Evolutionary conservation across 2,329 filamentous ascomycete species (phyloP).

Genomic region (Penicillium sp.): DNA sequence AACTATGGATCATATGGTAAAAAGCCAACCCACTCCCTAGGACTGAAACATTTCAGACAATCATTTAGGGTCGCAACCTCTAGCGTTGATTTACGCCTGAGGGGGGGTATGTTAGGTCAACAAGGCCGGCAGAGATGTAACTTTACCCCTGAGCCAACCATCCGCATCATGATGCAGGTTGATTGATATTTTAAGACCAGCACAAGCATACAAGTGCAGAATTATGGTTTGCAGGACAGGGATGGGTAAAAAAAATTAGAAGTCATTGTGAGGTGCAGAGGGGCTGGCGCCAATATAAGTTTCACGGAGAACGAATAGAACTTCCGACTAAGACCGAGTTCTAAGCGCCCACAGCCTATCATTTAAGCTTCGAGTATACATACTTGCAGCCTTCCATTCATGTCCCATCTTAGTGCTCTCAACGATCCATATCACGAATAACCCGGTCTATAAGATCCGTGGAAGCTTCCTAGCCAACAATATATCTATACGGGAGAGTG

Average conservation of each 20-base stretch:
- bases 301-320: conserved; percentile 5
- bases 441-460: conserved; percentile 4
- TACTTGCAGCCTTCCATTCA: neutral
- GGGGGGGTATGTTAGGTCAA: neutral
- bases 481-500: neutral
- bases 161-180: neutral
- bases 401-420: neutral
- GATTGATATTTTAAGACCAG: neutral
- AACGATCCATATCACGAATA: neutral
- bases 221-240: neutral
- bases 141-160: conserved; percentile 4
- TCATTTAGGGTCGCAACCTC: neutral
- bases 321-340: neutral
- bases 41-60: neutral
- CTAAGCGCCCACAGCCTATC: conserved; percentile 6
- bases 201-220: neutral
- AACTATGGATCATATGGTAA: neutral
- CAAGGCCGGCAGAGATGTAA: neutral
- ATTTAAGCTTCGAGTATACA: neutral
- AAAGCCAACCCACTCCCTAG: neutral
- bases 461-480: conserved; percentile 4
- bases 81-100: neutral
- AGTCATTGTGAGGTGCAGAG: neutral
- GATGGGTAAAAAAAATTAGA: no score
- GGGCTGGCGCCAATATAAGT: conserved; percentile 7